Base-by-base conservation (phyloP, 2,329 filamentous ascomycete genomes). In the Metarhizium guizhouense region DNA sequence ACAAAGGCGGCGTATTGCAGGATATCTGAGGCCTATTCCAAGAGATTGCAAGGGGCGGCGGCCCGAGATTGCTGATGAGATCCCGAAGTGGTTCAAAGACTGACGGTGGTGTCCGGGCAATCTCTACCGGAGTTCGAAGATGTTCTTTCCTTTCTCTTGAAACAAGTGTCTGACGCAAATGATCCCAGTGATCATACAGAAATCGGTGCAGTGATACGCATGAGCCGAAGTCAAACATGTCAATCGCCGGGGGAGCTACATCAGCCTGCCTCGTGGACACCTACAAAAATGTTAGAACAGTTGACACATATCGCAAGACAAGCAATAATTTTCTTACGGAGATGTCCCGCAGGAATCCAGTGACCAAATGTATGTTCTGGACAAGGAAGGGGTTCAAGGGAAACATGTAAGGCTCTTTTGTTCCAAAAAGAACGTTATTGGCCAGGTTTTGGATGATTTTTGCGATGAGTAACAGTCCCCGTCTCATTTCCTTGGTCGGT, bases 351-450 rank as follows among this genome's bases (percentile, higher is more conserved):
- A 88, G 69, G 61, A 88, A 88, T 0, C 79, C 81, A 2, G 84
- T 87, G 16, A 88, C 82, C 38, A 77, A 73, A 65, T 85, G 86
- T 53, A 88, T 87, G 60, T 88, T 85, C 59, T 85, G 76, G 0
- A 83, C 82, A 25, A 88, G 68, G 58, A 88, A 88, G 56, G 85
- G 79, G 63, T 88, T 87, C 25, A 88, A 70, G 1, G 85, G 83
- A 58, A 83, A 85, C 85, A 88, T 88, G 63, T 86, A 88, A 3
- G 83, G 82, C 64, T 88, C 85, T 67, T 88, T 88, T 38, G 83
- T 83, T 4, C 85, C 85, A 61, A 88, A 88, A 1, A 87, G 73
- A 32, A 87, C 84, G 56, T 88, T 88, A 62, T 88, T 88, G 40
- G 85, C 85, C 40, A 88, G 72, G 63, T 87, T 87, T 62, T 88